Percentiles rank a stretch among this genome's conserved stretches.
Evolutionary conservation across 495 filamentous ascomycete genomes (phyloP).

Genomic region (Penicillium macrosclerotiorum): DNA sequence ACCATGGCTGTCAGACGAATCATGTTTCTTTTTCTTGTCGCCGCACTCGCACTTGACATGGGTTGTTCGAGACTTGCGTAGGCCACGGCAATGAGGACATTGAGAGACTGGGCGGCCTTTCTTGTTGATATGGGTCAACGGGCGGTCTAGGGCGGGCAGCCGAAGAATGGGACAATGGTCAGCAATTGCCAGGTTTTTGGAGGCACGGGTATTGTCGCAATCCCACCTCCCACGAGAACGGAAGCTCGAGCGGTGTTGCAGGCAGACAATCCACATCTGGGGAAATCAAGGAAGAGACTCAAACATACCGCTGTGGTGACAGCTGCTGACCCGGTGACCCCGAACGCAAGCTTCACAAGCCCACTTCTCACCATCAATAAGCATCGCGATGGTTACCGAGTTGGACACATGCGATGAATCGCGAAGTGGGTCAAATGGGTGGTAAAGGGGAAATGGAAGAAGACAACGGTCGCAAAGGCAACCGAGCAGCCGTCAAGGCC

Average conservation of each 20-base stretch:
- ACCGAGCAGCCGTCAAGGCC: conserved; percentile 46
- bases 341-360: conserved; percentile 93
- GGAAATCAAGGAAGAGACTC: conserved; percentile 21
- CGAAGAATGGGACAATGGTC: conserved; percentile 12
- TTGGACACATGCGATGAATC: conserved; percentile 47
- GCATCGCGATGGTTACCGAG: conserved; percentile 57
- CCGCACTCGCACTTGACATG: conserved; percentile 98
- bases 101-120: conserved; percentile 98
- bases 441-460: conserved; percentile 12
- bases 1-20: conserved; percentile 62
- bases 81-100: conserved; percentile 93
- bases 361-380: conserved; percentile 87
- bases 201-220: no score
- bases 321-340: conserved; percentile 92
- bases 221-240: no score
- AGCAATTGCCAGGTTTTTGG: background rate
- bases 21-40: conserved; percentile 71
- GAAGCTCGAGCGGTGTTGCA: no score
- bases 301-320: conserved; percentile 81
- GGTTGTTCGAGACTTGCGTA: conserved; percentile 94
- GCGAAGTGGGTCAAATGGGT: conserved; percentile 27
- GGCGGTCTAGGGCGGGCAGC: conserved; percentile 64
- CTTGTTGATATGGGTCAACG: conserved; percentile 94
- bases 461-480: conserved; percentile 28
- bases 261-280: no score